Evolutionary conservation across 2,329 filamentous ascomycete genomes (phyloP), one percentile per base, ranked within the genome.

Genomic region (Decorospora gaudefroyi): DNA sequence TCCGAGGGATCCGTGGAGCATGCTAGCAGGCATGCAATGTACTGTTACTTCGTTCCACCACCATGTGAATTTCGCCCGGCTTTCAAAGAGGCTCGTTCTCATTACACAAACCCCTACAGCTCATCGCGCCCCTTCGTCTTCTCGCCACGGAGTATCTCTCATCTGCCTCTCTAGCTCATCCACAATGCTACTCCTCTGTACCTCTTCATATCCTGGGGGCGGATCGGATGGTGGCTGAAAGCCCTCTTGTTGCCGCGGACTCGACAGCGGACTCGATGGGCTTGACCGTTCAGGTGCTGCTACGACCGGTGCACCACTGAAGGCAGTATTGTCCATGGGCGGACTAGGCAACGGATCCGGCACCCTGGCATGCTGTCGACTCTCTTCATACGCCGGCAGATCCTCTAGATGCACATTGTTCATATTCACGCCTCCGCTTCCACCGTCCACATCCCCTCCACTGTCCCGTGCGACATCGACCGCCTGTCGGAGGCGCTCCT

Each of bases 131-230:
- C 35, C 23, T 29, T 46, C 38, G 33, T 46, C 50, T 26, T 46
- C 52, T 25, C 37, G 52, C 55, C 48, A 48, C 11, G 50, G 42
- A 12, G 55, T 52, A 11, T 46, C 33, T 46, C 70, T 64, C 45
- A 72, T 53, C 48, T 70, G 63, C 51, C 73, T 62, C 64, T 92
- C 87, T 29, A 88, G 77, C 56, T 88, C 88, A 49, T 87, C 81
- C 31, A 86, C 85, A 54, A 91, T 78, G 48, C 86, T 87, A 57
- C 88, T 83, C 65, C 90, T 84, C 70, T 96, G 92, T 18, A 88
- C 88, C 69, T 96, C 90, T 62, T 96, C 90, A 65, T 97, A 97
- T 23, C 84, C 88, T 35, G 92, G 92, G 33, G 92, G 92, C 4
- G 91, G 90, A 65, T 93, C 91, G 30, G 72, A 84, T 62, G 61